Base-by-base conservation (phyloP, 345 rosid species). In the Salix udensis region DNA sequence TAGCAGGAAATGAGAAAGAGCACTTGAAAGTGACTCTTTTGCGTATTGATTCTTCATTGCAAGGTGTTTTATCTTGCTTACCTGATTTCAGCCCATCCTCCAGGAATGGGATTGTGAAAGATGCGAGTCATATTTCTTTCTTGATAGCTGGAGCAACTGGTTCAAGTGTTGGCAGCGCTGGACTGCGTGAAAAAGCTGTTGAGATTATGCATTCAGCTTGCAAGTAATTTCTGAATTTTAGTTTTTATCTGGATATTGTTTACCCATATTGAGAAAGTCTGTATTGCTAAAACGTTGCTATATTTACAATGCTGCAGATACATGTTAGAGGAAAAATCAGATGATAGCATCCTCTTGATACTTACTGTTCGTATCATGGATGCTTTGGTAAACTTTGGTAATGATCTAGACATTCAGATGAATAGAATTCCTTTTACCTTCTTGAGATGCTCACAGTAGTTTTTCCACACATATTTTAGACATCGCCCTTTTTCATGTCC, bases 71-170 rank as follows among this genome's bases (percentile, higher is more conserved):
- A 77, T 96, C 97, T 75, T 96, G 99, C 90, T 90, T 96, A 86
- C 98, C 98, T 86, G 97, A 96, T 90, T 96, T 96, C 88, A 89
- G 84, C 80, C 97, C 99, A 79, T 86, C 97, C 75, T 77, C 86
- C 78, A 88, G 82, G 78, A 91, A 79, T 82, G 92, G 88, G 78
- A 86, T 74, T 85, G 89, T 79, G 9, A 87, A 79, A 79, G 91
- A 89, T 77, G 80, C 85, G 21, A 74, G 64, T 80, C 84, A 80
- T 74, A 70, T 80, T 79, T 83, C 93, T 74, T 96, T 96, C 84
- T 83, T 96, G 78, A 93, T 96, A 82, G 98, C 99, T 70, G 99
- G 98, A 78, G 96, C 96, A 78, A 85, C 98, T 46, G 99, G 99
- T 73, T 82, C 98, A 64, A 83, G 77, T 75, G 97, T 96, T 80